These are phyloP conservation scores for Lasiodiplodia hormozganensis DNA, from an alignment of 2,329 filamentous ascomycete genomes.

Conservation along the genomic window DNA sequence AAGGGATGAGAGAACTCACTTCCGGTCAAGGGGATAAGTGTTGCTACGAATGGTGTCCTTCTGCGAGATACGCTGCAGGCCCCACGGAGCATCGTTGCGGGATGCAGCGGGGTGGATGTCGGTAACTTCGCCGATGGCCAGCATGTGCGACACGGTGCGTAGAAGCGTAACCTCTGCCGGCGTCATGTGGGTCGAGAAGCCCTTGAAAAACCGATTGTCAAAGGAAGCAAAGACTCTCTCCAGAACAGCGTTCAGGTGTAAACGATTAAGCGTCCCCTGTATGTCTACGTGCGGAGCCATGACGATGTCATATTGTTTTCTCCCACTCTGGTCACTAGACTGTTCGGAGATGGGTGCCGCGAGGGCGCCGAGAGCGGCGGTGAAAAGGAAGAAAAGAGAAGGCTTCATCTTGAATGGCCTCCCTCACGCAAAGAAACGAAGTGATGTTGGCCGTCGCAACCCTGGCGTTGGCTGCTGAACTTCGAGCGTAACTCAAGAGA, in stretches of 20 bases:
- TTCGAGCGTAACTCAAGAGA: not conserved
- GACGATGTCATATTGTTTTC: constrained; percentile 21
- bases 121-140: constrained; percentile 8
- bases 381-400: not conserved
- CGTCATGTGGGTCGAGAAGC: constrained; percentile 16
- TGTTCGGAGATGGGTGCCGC: not conserved
- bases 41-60: not conserved
- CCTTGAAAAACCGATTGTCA: constrained; percentile 25
- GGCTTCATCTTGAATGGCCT: constrained; percentile 10
- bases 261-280: not conserved
- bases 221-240: constrained; percentile 8
- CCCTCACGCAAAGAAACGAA: not conserved
- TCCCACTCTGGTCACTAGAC: not conserved
- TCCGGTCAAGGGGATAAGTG: not conserved
- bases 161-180: not conserved
- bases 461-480: not conserved
- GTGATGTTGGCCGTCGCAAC: not conserved
- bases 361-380: constrained; percentile 2
- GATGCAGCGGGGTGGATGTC: not conserved
- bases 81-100: constrained; percentile 36
- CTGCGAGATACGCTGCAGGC: constrained; percentile 41
- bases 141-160: not conserved
- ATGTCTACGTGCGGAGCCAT: constrained; percentile 7
- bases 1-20: not conserved
- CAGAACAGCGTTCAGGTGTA: constrained; percentile 1